Base-by-base conservation (phyloP, 805 yeast species). In the Saturnispora halmiae region DNA sequence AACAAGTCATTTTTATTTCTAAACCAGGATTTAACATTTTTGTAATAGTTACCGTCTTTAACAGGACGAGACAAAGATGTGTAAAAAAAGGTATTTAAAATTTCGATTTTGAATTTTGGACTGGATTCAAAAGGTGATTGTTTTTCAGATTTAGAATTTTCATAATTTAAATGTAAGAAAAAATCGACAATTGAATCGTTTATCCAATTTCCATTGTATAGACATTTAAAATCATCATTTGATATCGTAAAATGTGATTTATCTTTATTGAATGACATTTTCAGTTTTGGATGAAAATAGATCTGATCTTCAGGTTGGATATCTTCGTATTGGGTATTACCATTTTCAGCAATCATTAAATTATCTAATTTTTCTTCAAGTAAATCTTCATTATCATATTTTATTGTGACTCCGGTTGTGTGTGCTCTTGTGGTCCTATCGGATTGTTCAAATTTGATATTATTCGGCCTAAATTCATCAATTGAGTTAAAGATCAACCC, bases 111-210 rank as follows among this genome's bases (percentile, higher is more conserved):
- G 61, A 52, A 4, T 55, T 50, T 21, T 49, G 34, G 25, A n/a
- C n/a, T n/a, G n/a, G n/a, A n/a, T n/a, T n/a, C n/a, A n/a, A n/a
- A n/a, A n/a, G n/a, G n/a, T n/a, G n/a, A n/a, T n/a, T n/a, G n/a
- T n/a, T n/a, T n/a, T n/a, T n/a, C n/a, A n/a, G 45, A 44, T 46
- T 66, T 74, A 6, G 75, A 66, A 3, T 11, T 9, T 30, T 55
- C 42, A 21, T 57, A 39, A 47, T 70, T 73, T 53, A 69, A 80
- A 43, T 74, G 75, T 22, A 85, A 66, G 52, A 84, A 87, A 55
- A 90, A 90, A 58, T 86, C 95, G 41, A 92, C 79, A 37, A 92
- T 65, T 0, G 82, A 73, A 54, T 92, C 98, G 61, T 92, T 90
- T 36, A 92, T 74, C 88, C 95, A 90, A 46, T 82, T 84, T 35